These are phyloP conservation scores for Pseudogymnoascus verrucosus DNA, from an alignment of 2,329 filamentous ascomycete genomes.

Conservation along the genomic window DNA sequence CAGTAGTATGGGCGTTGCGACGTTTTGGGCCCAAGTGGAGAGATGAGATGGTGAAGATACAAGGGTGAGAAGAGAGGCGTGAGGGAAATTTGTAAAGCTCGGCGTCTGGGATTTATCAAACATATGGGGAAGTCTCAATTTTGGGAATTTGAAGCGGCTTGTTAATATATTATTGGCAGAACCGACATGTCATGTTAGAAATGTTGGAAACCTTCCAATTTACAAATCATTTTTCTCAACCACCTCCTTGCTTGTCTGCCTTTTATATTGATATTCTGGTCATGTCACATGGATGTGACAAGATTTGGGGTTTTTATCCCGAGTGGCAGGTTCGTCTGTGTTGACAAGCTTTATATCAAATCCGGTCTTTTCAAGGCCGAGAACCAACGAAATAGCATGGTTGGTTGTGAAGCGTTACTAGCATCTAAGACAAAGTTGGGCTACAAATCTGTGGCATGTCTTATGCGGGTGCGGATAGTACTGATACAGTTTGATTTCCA, in stretches of 20 bases:
- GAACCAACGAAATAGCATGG: background rate
- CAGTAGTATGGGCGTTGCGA: slow-evolving; percentile 53
- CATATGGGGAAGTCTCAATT: background rate
- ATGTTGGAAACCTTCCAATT: background rate
- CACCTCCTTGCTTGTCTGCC: background rate
- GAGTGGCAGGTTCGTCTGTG: background rate
- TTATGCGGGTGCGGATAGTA: background rate
- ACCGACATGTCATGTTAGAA: background rate
- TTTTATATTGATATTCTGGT: background rate
- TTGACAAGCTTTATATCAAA: background rate
- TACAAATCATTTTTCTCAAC: background rate
- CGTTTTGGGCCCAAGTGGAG: slow-evolving; percentile 57
- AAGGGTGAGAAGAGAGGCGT: slow-evolving; percentile 13
- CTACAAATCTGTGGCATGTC: background rate
- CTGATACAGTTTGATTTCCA: background rate
- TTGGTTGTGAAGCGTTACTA: background rate
- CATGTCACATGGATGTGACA: background rate
- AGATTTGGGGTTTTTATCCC: background rate
- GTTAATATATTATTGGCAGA: background rate
- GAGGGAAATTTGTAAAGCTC: background rate
- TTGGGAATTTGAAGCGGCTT: background rate
- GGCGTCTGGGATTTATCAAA: background rate
- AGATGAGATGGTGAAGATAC: slow-evolving; percentile 45
- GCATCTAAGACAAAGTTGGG: background rate
- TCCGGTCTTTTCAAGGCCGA: background rate